These are phyloP conservation scores for Metschnikowia kunwiensis DNA, from an alignment of 805 yeast genomes.

Conservation along the genomic window DNA sequence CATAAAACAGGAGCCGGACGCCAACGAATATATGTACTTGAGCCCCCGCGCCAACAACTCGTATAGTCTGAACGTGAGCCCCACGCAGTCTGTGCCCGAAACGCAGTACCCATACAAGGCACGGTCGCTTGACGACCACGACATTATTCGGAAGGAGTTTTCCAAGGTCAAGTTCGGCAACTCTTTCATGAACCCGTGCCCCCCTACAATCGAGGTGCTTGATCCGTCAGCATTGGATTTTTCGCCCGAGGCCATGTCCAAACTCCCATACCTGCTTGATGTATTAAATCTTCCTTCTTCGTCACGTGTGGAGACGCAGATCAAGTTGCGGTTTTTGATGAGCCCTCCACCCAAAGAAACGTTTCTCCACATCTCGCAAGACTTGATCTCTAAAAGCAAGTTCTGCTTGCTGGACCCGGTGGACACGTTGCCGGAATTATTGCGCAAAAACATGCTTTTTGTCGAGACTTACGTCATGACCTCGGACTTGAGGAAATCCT, in stretches of 20 bases:
- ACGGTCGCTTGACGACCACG: slow-evolving; percentile 30
- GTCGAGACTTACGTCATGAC: slow-evolving; percentile 81
- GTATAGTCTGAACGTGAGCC: slow-evolving; percentile 21
- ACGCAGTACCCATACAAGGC: slow-evolving; percentile 14
- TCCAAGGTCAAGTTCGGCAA: slow-evolving; percentile 55
- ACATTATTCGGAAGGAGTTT: slow-evolving; percentile 46
- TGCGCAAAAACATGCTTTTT: slow-evolving; percentile 54
- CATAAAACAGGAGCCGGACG: slow-evolving; percentile 1
- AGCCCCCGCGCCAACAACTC: slow-evolving; percentile 18
- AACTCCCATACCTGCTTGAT: slow-evolving; percentile 47
- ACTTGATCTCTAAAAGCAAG: slow-evolving; percentile 83
- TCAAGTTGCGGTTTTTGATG: slow-evolving; percentile 66
- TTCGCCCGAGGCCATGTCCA: slow-evolving; percentile 31
- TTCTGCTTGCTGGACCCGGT: slow-evolving; percentile 58
- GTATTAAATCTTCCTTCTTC: slow-evolving; percentile 68
- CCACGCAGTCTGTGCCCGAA: slow-evolving; percentile 11
- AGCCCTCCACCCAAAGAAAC: slow-evolving; percentile 76
- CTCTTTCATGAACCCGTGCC: slow-evolving; percentile 36
- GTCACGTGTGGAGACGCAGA: slow-evolving; percentile 95
- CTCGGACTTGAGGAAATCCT: slow-evolving; percentile 45
- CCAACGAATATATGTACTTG: slow-evolving; percentile 22
- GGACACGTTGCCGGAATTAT: slow-evolving; percentile 37
- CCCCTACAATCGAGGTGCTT: slow-evolving; percentile 28
- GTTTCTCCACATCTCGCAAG: slow-evolving; percentile 77
- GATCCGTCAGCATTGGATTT: slow-evolving; percentile 38